phyloP scores from a whole-genome alignment of 1,139 yeast species.

The Wickerhamomyces sp. region DNA sequence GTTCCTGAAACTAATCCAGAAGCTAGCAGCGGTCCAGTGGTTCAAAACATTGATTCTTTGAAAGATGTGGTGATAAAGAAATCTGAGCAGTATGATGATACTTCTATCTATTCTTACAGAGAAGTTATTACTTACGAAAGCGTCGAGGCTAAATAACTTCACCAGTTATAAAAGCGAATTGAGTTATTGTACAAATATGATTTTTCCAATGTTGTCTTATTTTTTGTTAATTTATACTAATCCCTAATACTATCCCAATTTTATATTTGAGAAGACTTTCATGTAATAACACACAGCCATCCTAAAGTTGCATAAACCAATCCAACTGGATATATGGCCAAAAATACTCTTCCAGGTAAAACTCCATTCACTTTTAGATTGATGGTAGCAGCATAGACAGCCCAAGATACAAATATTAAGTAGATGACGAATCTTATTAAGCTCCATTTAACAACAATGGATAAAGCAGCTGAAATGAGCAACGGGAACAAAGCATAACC shows the following conservation, averaged over 20 bases:
- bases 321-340: conserved; percentile 79
- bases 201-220: no score
- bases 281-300: conserved; percentile 75
- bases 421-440: conserved; percentile 52
- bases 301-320: conserved; percentile 68
- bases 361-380: conserved; percentile 69
- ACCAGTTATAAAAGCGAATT: not conserved
- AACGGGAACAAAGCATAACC: conserved; percentile 83
- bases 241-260: not conserved
- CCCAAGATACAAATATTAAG: conserved; percentile 60
- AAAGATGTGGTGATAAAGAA: not conserved
- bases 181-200: no score
- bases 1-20: conserved; percentile 1
- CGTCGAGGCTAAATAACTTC: not conserved
- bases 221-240: not conserved
- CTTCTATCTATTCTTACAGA: conserved; percentile 9
- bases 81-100: conserved; percentile 2
- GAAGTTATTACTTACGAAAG: conserved; percentile 8
- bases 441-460: conserved; percentile 52
- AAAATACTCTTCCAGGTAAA: conserved; percentile 58
- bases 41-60: not conserved
- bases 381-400: conserved; percentile 62
- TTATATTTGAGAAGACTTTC: conserved; percentile 10
- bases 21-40: not conserved
- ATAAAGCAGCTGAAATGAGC: conserved; percentile 57